phyloP scores from a whole-genome alignment of 176 grass and related monocot genomes.

The Phyllostachys edulis region DNA sequence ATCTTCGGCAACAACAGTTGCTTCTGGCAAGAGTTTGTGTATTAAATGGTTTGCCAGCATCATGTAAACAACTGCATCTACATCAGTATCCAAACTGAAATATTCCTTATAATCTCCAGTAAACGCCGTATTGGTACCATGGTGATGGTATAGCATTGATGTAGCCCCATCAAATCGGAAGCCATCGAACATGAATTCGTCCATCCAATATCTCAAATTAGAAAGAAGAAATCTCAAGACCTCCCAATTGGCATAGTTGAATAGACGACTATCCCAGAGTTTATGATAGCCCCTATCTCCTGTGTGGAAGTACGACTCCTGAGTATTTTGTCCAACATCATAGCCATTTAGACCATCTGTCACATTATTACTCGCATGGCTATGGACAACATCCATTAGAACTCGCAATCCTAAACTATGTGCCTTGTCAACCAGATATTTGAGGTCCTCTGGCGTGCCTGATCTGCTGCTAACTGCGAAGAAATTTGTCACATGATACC shows the following conservation, averaged over 20 bases:
- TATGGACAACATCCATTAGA: conserved; percentile 95
- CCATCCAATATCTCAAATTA: conserved; percentile 95
- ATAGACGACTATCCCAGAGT: conserved; percentile 94
- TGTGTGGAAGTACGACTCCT: conserved; percentile 83
- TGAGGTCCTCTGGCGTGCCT: conserved; percentile 93
- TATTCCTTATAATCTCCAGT: conserved; percentile 80
- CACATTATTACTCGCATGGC: conserved; percentile 79
- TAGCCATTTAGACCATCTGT: conserved; percentile 96
- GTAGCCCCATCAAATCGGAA: conserved; percentile 94
- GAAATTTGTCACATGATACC: conserved; percentile 98
- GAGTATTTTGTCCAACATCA: conserved; percentile 78
- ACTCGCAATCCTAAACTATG: conserved; percentile 81
- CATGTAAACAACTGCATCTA: conserved; percentile 88
- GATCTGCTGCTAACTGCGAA: conserved; percentile 92
- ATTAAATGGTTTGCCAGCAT: conserved; percentile 90
- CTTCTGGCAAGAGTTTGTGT: conserved; percentile 73
- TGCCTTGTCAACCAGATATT: conserved; percentile 95
- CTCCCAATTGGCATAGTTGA: conserved; percentile 96
- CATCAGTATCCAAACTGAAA: conserved; percentile 85
- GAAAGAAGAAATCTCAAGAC: conserved; percentile 95
- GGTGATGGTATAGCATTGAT: conserved; percentile 95
- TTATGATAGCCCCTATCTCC: conserved; percentile 88
- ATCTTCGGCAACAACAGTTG: conserved; percentile 87
- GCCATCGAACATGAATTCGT: conserved; percentile 90
- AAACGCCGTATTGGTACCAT: conserved; percentile 85